These are phyloP conservation scores for Loxodes magnus DNA, from an alignment of 73 alveolate genomes.

Conservation along the genomic window DNA sequence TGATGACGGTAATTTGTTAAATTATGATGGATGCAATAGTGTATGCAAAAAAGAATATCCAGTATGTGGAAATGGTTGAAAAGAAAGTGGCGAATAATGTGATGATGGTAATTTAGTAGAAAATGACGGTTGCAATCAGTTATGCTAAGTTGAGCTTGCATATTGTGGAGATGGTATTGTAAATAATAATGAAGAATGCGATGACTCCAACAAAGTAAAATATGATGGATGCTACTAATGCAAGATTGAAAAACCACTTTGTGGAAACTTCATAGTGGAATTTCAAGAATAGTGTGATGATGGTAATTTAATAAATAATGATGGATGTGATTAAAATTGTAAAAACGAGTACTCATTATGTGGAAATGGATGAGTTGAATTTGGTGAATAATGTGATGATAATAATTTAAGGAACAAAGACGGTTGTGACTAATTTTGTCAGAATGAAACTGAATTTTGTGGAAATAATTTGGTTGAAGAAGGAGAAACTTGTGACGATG, in stretches of 20 bases:
- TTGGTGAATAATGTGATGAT: conserved; percentile 37
- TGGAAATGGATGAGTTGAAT: conserved; percentile 10
- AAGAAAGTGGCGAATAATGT: conserved; percentile 25
- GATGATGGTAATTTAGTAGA: background rate
- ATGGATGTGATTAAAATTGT: conserved; percentile 25
- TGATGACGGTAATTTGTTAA: background rate
- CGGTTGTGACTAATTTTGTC: conserved; percentile 19
- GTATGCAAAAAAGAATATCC: conserved; percentile 9
- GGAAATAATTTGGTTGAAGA: conserved; percentile 25
- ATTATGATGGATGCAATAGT: background rate
- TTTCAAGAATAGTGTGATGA: conserved; percentile 42
- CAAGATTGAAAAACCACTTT: background rate
- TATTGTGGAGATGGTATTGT: too few species aligned
- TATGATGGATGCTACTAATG: background rate
- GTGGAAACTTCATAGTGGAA: conserved; percentile 30
- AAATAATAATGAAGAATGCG: conserved; percentile 24
- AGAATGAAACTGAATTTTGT: conserved; percentile 14
- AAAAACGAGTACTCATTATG: conserved; percentile 12
- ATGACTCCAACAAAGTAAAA: conserved; percentile 1
- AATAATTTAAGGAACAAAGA: conserved; percentile 24
- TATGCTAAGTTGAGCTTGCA: too few species aligned
- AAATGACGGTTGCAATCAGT: background rate
- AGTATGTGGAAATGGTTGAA: conserved; percentile 17
- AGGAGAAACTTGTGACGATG: conserved; percentile 47
- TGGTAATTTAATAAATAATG: conserved; percentile 20